These are phyloP conservation scores for Pisolithus orientalis DNA, from an alignment of 768 basidiomycete species.

Conservation along the genomic window DNA sequence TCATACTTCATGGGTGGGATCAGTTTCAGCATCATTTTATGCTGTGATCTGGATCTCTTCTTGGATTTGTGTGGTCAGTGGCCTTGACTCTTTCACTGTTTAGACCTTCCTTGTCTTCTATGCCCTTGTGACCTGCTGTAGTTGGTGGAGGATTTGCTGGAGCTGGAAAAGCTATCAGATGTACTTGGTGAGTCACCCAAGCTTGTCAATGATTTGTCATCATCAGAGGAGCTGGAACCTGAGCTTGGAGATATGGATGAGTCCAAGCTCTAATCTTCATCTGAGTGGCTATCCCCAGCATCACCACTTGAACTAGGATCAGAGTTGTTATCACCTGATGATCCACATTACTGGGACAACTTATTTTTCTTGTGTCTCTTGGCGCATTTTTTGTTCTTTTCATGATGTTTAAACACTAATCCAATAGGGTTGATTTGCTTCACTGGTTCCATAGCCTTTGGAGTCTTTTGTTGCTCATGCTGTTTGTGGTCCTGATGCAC, in stretches of 20 bases:
- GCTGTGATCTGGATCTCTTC: not conserved
- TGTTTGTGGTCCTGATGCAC: too few species aligned
- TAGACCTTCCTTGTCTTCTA: not conserved
- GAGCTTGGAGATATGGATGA: too few species aligned
- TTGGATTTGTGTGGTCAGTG: not conserved
- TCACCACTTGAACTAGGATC: too few species aligned
- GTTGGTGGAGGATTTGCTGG: too few species aligned
- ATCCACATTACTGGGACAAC: too few species aligned
- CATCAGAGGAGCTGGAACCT: too few species aligned
- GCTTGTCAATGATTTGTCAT: not conserved
- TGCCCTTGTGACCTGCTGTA: not conserved
- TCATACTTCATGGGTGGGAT: slow-evolving; percentile 11
- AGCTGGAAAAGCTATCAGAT: too few species aligned
- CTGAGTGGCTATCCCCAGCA: too few species aligned
- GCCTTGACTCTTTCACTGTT: not conserved
- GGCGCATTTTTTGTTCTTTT: not conserved
- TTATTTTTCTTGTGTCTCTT: too few species aligned
- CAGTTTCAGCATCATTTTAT: slow-evolving; percentile 9
- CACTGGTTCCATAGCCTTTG: too few species aligned
- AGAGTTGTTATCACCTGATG: too few species aligned
- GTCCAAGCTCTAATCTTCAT: not conserved
- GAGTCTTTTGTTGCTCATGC: too few species aligned
- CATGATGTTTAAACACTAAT: not conserved
- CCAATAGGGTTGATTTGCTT: not conserved
- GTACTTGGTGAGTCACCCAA: not conserved